These are phyloP conservation scores for Komagataella pseudopastoris DNA, from an alignment of 805 yeast genomes.

Conservation along the genomic window DNA sequence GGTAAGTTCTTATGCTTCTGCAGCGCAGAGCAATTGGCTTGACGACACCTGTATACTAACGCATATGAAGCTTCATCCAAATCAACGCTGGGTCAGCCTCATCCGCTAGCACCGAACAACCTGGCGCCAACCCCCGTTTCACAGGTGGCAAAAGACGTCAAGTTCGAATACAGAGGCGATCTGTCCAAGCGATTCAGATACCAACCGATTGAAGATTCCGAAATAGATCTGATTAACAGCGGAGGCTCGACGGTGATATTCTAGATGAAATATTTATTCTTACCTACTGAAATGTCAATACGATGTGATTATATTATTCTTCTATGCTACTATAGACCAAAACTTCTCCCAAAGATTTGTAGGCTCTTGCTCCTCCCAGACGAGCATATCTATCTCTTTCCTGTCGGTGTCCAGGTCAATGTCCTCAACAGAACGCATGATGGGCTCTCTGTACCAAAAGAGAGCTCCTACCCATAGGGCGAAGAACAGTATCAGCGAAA, in stretches of 20 bases:
- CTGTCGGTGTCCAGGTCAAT: conserved; percentile 54
- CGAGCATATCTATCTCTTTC: conserved; percentile 8
- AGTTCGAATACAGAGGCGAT: conserved; percentile 38
- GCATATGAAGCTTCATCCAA: not conserved
- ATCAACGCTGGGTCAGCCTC: conserved; percentile 6
- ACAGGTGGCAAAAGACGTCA: conserved; percentile 1
- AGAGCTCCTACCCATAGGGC: conserved; percentile 33
- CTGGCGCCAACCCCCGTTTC: conserved; percentile 9
- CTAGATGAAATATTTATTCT: conserved; percentile 9
- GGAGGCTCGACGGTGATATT: conserved; percentile 69
- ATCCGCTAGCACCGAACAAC: conserved; percentile 25
- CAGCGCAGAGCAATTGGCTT: not conserved
- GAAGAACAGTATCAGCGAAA: conserved; percentile 51
- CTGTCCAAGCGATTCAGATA: conserved; percentile 70
- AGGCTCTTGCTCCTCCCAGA: not conserved
- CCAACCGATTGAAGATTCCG: conserved; percentile 43
- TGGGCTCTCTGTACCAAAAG: conserved; percentile 31
- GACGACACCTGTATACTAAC: conserved; percentile 10
- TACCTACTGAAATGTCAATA: not conserved
- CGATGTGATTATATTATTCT: not conserved
- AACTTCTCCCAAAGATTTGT: not conserved
- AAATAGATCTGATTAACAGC: conserved; percentile 59
- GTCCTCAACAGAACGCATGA: conserved; percentile 36
- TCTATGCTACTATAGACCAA: not conserved
- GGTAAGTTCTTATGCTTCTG: conserved; percentile 15